A percentile compares a stretch with the other conserved stretches of the same genome.
Conservation (phyloP, 2,329 filamentous ascomycete genomes). For the Endocalyx cinctus region DNA sequence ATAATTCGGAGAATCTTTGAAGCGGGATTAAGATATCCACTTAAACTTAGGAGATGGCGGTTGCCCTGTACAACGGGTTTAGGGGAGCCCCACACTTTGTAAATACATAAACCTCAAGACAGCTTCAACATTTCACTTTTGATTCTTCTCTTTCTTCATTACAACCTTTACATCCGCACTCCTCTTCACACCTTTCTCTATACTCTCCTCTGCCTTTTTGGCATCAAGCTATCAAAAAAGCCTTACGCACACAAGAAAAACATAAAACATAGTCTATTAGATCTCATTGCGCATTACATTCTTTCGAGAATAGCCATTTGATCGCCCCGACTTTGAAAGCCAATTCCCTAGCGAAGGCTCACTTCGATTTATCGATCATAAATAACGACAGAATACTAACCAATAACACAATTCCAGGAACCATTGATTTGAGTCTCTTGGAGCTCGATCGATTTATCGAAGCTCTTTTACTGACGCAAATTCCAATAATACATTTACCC, state of each 20-base stretch:
- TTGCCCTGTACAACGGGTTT: conserved; percentile 20
- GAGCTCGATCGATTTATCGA: conserved; percentile 45
- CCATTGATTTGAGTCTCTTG: conserved; percentile 58
- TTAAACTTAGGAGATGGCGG: conserved; percentile 3
- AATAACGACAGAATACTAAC: conserved; percentile 41
- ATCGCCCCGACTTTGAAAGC: conserved; percentile 44
- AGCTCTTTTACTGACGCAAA: conserved; percentile 27
- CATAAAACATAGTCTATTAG: conserved; percentile 40
- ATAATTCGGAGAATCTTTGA: too few species aligned
- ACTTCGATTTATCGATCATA: conserved; percentile 45
- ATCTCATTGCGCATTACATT: conserved; percentile 40
- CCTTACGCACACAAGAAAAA: conserved; percentile 28
- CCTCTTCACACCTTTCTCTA: conserved; percentile 9
- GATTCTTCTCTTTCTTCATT: conserved; percentile 16
- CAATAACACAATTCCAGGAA: conserved; percentile 43
- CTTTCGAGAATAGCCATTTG: too few species aligned
- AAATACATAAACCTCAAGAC: conserved; percentile 21
- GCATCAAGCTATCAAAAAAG: conserved; percentile 14
- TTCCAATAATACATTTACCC: conserved; percentile 42
- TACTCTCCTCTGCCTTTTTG: conserved; percentile 12
- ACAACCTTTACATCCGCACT: conserved; percentile 2
- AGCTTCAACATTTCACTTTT: conserved; percentile 8
- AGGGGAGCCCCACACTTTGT: conserved; percentile 20
- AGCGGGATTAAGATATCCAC: too few species aligned
- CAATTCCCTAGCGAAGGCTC: conserved; percentile 37